Evolutionary conservation across 192 early-diverging fungal genomes (phyloP).

Genomic region (Lunasporangiospora selenospora): DNA sequence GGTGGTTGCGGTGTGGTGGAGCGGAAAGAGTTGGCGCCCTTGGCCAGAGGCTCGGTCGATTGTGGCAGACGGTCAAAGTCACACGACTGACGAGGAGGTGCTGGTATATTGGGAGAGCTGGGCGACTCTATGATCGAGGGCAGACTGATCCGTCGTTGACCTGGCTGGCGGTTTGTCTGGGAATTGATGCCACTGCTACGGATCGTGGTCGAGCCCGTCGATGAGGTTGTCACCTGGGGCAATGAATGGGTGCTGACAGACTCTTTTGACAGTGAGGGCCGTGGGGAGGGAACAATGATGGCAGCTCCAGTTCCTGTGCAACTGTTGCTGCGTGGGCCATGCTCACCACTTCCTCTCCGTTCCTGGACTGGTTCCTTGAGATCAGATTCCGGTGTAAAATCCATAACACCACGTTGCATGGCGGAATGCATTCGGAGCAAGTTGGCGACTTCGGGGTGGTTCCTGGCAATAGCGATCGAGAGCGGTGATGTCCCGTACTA

Average conservation of each 20-base stretch:
- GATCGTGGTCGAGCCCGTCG: too few species aligned
- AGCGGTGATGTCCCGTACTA: slow-evolving; percentile 60
- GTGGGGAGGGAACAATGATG: background rate
- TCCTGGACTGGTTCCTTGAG: slow-evolving; percentile 17
- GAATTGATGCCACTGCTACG: too few species aligned
- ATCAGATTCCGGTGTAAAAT: slow-evolving; percentile 32
- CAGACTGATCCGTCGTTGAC: slow-evolving; percentile 37
- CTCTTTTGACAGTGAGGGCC: too few species aligned
- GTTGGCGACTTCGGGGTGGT: slow-evolving; percentile 56
- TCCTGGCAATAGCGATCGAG: slow-evolving; percentile 58
- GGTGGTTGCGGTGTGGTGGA: too few species aligned
- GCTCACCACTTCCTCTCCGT: slow-evolving; percentile 17
- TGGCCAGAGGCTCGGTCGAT: slow-evolving; percentile 37
- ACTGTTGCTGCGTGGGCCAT: slow-evolving; percentile 14
- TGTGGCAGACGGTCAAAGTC: slow-evolving; percentile 34
- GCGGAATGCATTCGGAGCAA: slow-evolving; percentile 33
- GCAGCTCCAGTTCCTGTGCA: too few species aligned
- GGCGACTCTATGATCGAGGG: slow-evolving; percentile 39
- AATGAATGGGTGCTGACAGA: too few species aligned
- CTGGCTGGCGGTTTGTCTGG: slow-evolving; percentile 9
- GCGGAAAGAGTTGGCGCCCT: slow-evolving; percentile 15
- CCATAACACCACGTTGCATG: slow-evolving; percentile 43
- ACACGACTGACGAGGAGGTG: slow-evolving; percentile 37
- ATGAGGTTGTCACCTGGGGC: too few species aligned
- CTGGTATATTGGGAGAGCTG: slow-evolving; percentile 17